Evolutionary conservation across 768 basidiomycete species (phyloP).

Genomic region (Boletus sp.): DNA sequence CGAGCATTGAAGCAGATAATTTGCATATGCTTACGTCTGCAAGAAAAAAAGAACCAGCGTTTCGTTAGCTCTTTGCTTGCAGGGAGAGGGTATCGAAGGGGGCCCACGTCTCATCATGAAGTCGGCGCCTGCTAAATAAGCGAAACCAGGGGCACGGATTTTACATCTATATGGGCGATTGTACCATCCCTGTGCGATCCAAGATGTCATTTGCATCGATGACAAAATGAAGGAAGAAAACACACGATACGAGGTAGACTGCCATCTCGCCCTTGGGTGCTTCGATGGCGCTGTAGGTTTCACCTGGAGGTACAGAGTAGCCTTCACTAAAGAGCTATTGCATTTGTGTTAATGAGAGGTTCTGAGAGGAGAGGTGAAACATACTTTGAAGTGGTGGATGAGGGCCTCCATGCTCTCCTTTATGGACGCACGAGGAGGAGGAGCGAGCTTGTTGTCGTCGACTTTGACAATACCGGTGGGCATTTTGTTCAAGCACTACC

Average conservation of each 20-base stretch:
- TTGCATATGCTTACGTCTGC: slow-evolving; percentile 35
- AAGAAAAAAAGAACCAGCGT: slow-evolving; percentile 14
- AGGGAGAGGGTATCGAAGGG: neutral
- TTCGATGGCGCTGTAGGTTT: slow-evolving; percentile 97
- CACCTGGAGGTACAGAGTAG: slow-evolving; percentile 92
- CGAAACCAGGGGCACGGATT: slow-evolving; percentile 95
- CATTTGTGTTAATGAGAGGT: neutral
- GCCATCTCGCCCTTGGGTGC: slow-evolving; percentile 99
- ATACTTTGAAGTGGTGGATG: slow-evolving; percentile 97
- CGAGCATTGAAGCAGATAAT: neutral
- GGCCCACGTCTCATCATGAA: slow-evolving; percentile 94
- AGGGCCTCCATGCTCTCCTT: slow-evolving; percentile 99
- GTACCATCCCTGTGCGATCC: slow-evolving; percentile 69
- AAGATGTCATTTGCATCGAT: neutral
- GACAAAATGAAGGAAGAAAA: slow-evolving; percentile 7
- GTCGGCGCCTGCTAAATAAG: slow-evolving; percentile 92
- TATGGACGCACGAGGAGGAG: slow-evolving; percentile 96
- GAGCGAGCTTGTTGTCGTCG: slow-evolving; percentile 96
- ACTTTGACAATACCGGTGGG: slow-evolving; percentile 89
- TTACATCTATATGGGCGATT: slow-evolving; percentile 97
- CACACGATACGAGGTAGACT: slow-evolving; percentile 94
- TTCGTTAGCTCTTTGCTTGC: neutral
- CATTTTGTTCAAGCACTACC: slow-evolving; percentile 94
- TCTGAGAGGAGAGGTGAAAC: neutral
- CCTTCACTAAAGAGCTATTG: slow-evolving; percentile 90